Base-by-base conservation (phyloP, 257 asterid species). In the Catharanthus roseus region DNA sequence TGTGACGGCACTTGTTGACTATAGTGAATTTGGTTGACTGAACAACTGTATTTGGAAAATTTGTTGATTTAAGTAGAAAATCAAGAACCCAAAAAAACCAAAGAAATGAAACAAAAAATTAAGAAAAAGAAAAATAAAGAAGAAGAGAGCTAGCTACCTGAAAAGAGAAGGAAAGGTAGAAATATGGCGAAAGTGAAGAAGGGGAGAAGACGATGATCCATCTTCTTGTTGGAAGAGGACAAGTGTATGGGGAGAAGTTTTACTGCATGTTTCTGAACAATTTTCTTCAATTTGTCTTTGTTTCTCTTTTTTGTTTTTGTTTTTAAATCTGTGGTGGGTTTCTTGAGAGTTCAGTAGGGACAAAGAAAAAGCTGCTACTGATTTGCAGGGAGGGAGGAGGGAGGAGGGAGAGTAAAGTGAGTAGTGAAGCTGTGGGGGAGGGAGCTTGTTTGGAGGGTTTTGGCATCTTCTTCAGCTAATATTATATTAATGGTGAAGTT, bases 1-100 rank as follows among this genome's bases (percentile, higher is more conserved):
- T 89, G 73, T 70, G 89, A 47, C 89, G 96, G 80, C 99, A 93
- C 87, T 75, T 86, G 82, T 93, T 93, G 55, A 91, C 92, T 60
- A 91, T 77, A 86, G 86, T 93, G 87, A 93, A 91, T 66, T 85
- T 89, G 33, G 96, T 89, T 33, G 97, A 67, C 24, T 85, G 80
- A 54, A 82, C 93, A 70, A 51, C 98, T 90, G 84, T 13, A 34
- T 28, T 12, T 74, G 44, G 44, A 61, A 42, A 4, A 42, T 9
- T 42, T 42, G 12, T 61, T 61, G 16, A 60, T 60, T 58, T 41
- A 33, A 8, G 28, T 12, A 61, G 61, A 53, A 11, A 31, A 28
- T 12, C n/a, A 31, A 10, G 71, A 29, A 67, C 29, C 69, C 60
- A 68, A 56, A 62, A 68, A 56, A 62, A 62, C 0, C 12, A 31